phyloP scores from a whole-genome alignment of 768 basidiomycete genomes.

The Boletus reticuloceps region DNA sequence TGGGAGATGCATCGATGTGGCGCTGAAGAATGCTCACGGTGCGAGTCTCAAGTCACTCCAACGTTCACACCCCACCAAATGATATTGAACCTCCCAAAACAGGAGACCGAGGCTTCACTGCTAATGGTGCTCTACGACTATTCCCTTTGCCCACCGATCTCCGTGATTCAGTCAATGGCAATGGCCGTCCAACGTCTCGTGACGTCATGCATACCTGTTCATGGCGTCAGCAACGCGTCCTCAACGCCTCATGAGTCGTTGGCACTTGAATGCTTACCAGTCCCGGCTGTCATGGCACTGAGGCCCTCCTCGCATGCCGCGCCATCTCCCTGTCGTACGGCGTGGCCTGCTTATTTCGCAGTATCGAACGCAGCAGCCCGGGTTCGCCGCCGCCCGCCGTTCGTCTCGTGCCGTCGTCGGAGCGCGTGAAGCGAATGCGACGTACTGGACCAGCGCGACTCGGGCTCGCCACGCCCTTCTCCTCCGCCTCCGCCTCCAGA shows the following conservation, averaged over 20 bases:
- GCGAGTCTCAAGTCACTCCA: too few species aligned
- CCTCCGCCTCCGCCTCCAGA: neutral
- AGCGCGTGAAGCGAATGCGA: too few species aligned
- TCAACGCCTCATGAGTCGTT: too few species aligned
- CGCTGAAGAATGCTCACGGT: too few species aligned
- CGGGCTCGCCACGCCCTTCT: too few species aligned
- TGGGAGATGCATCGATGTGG: too few species aligned
- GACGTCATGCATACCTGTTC: neutral
- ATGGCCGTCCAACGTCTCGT: too few species aligned
- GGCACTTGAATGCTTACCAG: neutral
- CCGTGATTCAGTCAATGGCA: neutral
- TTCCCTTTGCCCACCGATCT: neutral
- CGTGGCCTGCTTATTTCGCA: conserved; percentile 9
- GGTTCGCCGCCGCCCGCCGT: neutral
- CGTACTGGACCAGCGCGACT: neutral
- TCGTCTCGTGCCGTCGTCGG: neutral
- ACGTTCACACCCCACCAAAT: too few species aligned
- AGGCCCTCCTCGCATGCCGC: neutral
- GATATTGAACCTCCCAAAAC: too few species aligned
- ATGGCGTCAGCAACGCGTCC: neutral
- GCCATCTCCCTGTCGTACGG: conserved; percentile 8
- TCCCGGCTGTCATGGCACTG: conserved; percentile 1
- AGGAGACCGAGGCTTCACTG: too few species aligned
- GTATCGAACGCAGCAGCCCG: conserved; percentile 12
- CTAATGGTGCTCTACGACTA: too few species aligned